Percentiles rank a stretch among this genome's conserved stretches.
These are phyloP conservation scores for Rhodosporidiobolus odoratus DNA, from an alignment of 768 basidiomycete species.

Conservation along the genomic window DNA sequence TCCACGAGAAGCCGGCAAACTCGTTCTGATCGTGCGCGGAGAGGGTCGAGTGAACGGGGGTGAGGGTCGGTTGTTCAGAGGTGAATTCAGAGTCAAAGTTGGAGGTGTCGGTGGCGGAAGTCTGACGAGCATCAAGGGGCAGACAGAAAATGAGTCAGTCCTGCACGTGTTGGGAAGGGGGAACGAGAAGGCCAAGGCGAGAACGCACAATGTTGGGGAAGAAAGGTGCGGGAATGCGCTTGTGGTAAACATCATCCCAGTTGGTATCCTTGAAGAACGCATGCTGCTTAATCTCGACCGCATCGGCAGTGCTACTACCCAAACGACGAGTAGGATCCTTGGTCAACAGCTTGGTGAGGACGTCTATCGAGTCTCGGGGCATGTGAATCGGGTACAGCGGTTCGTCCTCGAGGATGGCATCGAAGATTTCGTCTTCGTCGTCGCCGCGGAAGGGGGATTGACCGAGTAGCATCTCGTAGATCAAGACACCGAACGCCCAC, in stretches of 20 bases:
- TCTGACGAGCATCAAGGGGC: conserved; percentile 30
- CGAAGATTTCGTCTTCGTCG: conserved; percentile 99
- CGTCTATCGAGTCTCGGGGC: conserved; percentile 90
- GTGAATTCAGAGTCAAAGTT: conserved; percentile 81
- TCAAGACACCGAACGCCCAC: conserved; percentile 99
- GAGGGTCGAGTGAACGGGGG: conserved; percentile 91
- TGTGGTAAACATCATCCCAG: conserved; percentile 94
- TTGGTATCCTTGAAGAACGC: conserved; percentile 98
- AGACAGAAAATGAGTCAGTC: conserved; percentile 29
- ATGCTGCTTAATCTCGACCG: conserved; percentile 93
- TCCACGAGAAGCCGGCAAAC: conserved; percentile 54
- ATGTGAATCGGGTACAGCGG: conserved; percentile 98
- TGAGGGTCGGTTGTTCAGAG: conserved; percentile 89
- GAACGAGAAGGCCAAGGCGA: not conserved
- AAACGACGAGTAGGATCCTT: conserved; percentile 85
- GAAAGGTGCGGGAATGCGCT: conserved; percentile 94
- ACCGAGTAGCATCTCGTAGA: conserved; percentile 96
- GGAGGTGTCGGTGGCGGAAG: conserved; percentile 47
- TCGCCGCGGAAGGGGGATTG: conserved; percentile 99
- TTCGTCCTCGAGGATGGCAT: conserved; percentile 97
- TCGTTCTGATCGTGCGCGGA: conserved; percentile 85
- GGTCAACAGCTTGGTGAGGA: conserved; percentile 65
- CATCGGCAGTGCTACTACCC: conserved; percentile 84
- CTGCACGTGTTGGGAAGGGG: conserved; percentile 31
- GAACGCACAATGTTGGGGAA: conserved; percentile 84